These are phyloP conservation scores for Penicillium herquei DNA, from an alignment of 495 filamentous ascomycete species.

Conservation along the genomic window DNA sequence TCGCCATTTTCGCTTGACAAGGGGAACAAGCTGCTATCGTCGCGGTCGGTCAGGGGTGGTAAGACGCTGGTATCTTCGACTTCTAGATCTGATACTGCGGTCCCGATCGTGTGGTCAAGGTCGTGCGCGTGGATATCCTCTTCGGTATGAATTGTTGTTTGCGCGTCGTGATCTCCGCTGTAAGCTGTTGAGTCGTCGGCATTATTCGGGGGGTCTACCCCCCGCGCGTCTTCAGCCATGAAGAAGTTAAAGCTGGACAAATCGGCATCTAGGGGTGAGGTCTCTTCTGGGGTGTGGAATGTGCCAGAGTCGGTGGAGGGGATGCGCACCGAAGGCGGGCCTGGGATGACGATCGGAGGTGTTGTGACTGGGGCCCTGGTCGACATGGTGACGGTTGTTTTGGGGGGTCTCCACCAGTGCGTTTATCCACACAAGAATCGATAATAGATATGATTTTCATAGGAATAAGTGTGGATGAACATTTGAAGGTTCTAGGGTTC, in stretches of 20 bases:
- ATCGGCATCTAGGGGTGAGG: slow-evolving; percentile 37
- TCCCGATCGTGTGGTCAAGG: slow-evolving; percentile 5
- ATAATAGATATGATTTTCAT: too few species aligned
- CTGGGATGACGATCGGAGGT: slow-evolving; percentile 23
- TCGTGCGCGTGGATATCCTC: slow-evolving; percentile 7
- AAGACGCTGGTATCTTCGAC: slow-evolving; percentile 25
- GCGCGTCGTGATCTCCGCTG: slow-evolving; percentile 17
- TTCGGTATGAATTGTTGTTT: slow-evolving; percentile 15
- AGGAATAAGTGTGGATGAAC: too few species aligned
- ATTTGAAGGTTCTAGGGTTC: too few species aligned
- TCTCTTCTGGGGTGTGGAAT: slow-evolving; percentile 36
- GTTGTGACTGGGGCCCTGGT: slow-evolving; percentile 26
- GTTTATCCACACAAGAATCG: slow-evolving; percentile 15
- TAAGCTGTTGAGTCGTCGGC: slow-evolving; percentile 19
- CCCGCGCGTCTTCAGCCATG: slow-evolving; percentile 39
- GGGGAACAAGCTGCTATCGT: slow-evolving; percentile 39
- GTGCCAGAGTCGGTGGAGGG: slow-evolving; percentile 31
- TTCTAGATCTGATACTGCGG: slow-evolving; percentile 11
- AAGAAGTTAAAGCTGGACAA: slow-evolving; percentile 32
- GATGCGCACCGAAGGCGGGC: slow-evolving; percentile 25
- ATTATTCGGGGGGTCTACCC: slow-evolving; percentile 24
- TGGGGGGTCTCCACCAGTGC: slow-evolving; percentile 32
- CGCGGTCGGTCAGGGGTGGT: slow-evolving; percentile 40
- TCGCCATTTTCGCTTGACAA: slow-evolving; percentile 41
- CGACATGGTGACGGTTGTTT: slow-evolving; percentile 38